Evolutionary conservation across 2,329 filamentous ascomycete genomes (phyloP).

Genomic region (Trichophyton schoenleinii): DNA sequence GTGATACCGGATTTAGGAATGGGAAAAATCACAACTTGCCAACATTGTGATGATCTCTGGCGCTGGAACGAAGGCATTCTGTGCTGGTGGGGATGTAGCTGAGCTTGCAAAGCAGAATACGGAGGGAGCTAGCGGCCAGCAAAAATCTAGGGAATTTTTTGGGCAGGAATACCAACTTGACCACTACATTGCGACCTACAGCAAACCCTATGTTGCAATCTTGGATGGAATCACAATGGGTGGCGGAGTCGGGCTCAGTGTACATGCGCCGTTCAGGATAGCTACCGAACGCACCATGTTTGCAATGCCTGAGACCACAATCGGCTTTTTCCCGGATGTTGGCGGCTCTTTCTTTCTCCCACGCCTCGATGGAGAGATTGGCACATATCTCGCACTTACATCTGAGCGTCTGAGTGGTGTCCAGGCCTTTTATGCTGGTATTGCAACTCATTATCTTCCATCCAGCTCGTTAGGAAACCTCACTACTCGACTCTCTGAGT

Average conservation of each 20-base stretch:
- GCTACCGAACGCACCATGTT: conserved; percentile 92
- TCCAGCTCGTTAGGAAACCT: conserved; percentile 72
- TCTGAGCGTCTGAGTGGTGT: conserved; percentile 70
- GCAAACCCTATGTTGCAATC: conserved; percentile 84
- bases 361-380: conserved; percentile 70
- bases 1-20: conserved; percentile 45
- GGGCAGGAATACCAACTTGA: conserved; percentile 91
- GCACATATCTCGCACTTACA: conserved; percentile 87
- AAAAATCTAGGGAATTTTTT: conserved; percentile 73
- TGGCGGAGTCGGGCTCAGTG: conserved; percentile 82
- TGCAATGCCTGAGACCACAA: conserved; percentile 96
- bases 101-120: conserved; percentile 62
- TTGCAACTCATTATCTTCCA: conserved; percentile 94
- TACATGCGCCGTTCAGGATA: conserved; percentile 92
- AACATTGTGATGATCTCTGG: conserved; percentile 90
- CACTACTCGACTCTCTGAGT: conserved; percentile 73
- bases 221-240: conserved; percentile 99
- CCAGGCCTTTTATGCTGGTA: conserved; percentile 77
- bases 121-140: conserved; percentile 54
- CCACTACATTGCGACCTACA: conserved; percentile 86
- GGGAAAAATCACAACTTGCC: conserved; percentile 87
- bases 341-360: conserved; percentile 94
- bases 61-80: conserved; percentile 71
- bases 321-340: conserved; percentile 97
- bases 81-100: conserved; percentile 83